Base-by-base conservation (phyloP, 2,329 filamentous ascomycete genomes). In the Zymoseptoria crescenta region DNA sequence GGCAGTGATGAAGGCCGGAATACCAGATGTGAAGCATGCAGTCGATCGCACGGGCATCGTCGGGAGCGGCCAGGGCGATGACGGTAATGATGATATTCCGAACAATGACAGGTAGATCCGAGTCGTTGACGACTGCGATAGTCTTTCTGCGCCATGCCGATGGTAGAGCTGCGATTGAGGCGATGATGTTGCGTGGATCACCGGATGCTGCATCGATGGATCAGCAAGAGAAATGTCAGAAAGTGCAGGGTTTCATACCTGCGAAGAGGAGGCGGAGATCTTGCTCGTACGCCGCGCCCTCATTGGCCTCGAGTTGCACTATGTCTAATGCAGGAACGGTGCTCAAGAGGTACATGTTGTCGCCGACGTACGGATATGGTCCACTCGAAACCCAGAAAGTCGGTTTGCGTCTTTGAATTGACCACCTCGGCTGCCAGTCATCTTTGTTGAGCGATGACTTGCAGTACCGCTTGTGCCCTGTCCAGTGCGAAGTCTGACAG, bases 11-110 rank as follows among this genome's bases (percentile, higher is more conserved):
- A 73, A 55, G 1, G 74, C 74, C 74, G 0, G 77, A 81, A 64
- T 79, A 80, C 77, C 77, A 80, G 3, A 79, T 6, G 63, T 80
- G 76, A 1, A 77, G 62, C 52, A 79, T 77, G 16, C 67, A 68
- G 0, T 71, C 69, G 2, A 67, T 61, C 0, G 69, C 71, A 4
- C 60, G 59, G 0, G 68, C 59, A 0, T 8, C 72, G 57, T 64
- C 53, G 1, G 49, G 9, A 21, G 45, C 48, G 4, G 28, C 29
- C 1, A 66, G 35, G 0, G 70, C 70, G 4, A 74, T 56, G 4
- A 80, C 69, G 0, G 79, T 67, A 5, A 80, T 56, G 45, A 68
- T 60, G 29, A 60, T 16, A 48, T 67, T 67, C 1, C 65, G 61
- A 24, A 64, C 64, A 4, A 76, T 74, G n/a, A 78, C 61, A 13